Evolutionary conservation across 768 basidiomycete genomes (phyloP).

Genomic region (Suillus brevipes): DNA sequence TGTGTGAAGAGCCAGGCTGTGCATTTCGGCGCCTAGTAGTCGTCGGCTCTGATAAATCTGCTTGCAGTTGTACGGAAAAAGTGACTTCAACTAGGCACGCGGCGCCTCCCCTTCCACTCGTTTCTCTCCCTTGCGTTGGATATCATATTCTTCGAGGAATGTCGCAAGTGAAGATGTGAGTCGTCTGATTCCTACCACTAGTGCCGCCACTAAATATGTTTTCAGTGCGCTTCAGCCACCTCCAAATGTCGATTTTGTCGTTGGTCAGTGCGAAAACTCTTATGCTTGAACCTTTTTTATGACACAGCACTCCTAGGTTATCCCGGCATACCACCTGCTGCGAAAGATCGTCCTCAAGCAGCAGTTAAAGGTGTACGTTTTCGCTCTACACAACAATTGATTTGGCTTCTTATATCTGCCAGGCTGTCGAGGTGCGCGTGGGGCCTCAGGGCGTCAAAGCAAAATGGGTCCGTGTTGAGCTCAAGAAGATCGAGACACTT

Average conservation of each 20-base stretch:
- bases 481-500: slow-evolving; percentile 86
- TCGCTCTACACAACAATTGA: slow-evolving; percentile 2
- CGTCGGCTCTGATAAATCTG: not conserved
- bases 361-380: slow-evolving; percentile 80
- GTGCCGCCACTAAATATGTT: not conserved
- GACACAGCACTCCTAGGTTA: slow-evolving; percentile 52
- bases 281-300: slow-evolving; percentile 12
- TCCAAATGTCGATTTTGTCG: slow-evolving; percentile 86
- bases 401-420: slow-evolving; percentile 9
- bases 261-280: slow-evolving; percentile 48
- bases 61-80: not conserved
- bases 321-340: slow-evolving; percentile 83
- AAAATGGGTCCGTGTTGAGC: slow-evolving; percentile 89
- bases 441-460: slow-evolving; percentile 78
- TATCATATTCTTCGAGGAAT: slow-evolving; percentile 24
- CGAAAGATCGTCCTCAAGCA: slow-evolving; percentile 75
- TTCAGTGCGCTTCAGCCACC: slow-evolving; percentile 78
- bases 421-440: slow-evolving; percentile 87
- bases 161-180: slow-evolving; percentile 50
- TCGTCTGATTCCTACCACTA: slow-evolving; percentile 6
- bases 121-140: slow-evolving; percentile 4
- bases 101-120: slow-evolving; percentile 12
- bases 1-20: slow-evolving; percentile 12
- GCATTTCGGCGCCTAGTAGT: slow-evolving; percentile 11
- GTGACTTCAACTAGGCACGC: slow-evolving; percentile 11